These are phyloP conservation scores for Sporodiniella umbellata DNA, from an alignment of 371 early-diverging fungal genomes.

Conservation along the genomic window DNA sequence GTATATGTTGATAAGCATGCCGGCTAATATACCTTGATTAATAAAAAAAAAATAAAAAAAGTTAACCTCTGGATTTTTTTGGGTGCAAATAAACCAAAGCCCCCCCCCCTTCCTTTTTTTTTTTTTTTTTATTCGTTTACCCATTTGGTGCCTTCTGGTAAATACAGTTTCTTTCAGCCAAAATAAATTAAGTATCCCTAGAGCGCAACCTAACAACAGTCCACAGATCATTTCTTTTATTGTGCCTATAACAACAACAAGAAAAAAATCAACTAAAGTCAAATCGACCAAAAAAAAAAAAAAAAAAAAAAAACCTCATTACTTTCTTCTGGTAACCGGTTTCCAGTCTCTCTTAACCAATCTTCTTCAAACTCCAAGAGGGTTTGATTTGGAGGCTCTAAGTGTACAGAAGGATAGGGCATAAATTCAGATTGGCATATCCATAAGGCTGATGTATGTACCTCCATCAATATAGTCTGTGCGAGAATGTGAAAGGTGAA, in stretches of 20 bases:
- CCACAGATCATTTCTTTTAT: conserved; percentile 64
- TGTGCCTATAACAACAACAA: conserved; percentile 36
- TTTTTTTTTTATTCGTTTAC: conserved; percentile 11
- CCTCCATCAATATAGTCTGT: conserved; percentile 18
- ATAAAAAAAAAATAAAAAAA: background rate
- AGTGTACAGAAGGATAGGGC: too few species aligned
- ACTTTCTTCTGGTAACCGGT: conserved; percentile 18
- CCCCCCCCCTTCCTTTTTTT: too few species aligned
- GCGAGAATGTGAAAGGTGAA: conserved; percentile 13
- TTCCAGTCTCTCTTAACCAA: conserved; percentile 11
- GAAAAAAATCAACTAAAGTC: too few species aligned
- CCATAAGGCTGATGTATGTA: too few species aligned
- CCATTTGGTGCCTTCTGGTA: conserved; percentile 64
- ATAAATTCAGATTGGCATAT: too few species aligned
- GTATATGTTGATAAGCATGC: conserved; percentile 59
- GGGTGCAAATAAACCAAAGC: too few species aligned
- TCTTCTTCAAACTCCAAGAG: conserved; percentile 12
- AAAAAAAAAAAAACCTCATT: too few species aligned
- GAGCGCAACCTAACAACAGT: conserved; percentile 60
- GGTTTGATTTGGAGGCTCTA: conserved; percentile 9
- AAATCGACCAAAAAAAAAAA: too few species aligned
- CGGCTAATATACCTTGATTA: conserved; percentile 43
- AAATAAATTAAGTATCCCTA: conserved; percentile 60
- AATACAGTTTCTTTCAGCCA: conserved; percentile 69
- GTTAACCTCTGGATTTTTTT: too few species aligned